These are phyloP conservation scores for Camellia granthamiana DNA, from an alignment of 148 eudicot genomes.

Conservation along the genomic window DNA sequence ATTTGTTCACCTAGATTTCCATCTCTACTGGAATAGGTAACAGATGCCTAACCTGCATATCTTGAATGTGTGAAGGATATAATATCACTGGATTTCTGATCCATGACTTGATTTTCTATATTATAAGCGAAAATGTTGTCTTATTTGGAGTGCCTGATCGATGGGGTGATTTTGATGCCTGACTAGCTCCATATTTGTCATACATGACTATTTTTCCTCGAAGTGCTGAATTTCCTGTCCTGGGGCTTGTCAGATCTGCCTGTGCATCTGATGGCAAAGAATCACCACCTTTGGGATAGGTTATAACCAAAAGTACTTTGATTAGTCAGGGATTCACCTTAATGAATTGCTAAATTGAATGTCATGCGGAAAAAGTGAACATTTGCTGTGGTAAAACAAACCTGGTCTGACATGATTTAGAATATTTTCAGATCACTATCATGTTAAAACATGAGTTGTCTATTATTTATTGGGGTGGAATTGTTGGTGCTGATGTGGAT, in stretches of 20 bases:
- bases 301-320: too few relatives aligned
- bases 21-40: not conserved
- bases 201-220: too few relatives aligned
- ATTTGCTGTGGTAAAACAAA: not conserved
- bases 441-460: not conserved
- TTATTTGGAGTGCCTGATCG: not conserved
- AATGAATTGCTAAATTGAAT: too few relatives aligned
- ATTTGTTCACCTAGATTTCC: slow-evolving; percentile 3
- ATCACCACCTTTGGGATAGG: too few relatives aligned
- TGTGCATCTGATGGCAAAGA: too few relatives aligned
- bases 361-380: too few relatives aligned
- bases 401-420: slow-evolving; percentile 1
- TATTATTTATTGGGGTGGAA: not conserved
- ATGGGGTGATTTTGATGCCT: too few relatives aligned
- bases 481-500: slow-evolving; percentile 5
- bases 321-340: too few relatives aligned
- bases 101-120: not conserved
- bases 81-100: not conserved
- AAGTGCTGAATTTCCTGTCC: too few relatives aligned
- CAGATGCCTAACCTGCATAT: not conserved
- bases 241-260: too few relatives aligned
- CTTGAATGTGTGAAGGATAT: not conserved
- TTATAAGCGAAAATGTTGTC: not conserved
- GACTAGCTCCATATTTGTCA: too few relatives aligned
- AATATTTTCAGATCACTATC: not conserved